phyloP scores from a whole-genome alignment of 345 rosid species.

The Acer saccharum region DNA sequence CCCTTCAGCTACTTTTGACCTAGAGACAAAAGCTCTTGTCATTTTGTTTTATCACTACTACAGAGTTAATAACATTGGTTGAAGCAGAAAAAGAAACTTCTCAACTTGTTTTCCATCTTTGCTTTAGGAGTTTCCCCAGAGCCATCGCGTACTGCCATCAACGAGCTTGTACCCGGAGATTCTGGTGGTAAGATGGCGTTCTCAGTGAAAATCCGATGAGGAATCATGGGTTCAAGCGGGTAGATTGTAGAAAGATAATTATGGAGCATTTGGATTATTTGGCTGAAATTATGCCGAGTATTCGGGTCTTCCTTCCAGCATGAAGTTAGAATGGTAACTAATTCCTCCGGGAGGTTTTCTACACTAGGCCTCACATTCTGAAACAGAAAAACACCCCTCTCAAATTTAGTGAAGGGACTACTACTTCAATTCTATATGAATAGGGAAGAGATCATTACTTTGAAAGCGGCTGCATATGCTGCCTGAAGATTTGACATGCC shows the following conservation, averaged over 20 bases:
- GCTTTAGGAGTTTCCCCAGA: slow-evolving; percentile 72
- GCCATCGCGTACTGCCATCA: slow-evolving; percentile 72
- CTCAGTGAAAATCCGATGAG: slow-evolving; percentile 57
- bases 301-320: slow-evolving; percentile 97
- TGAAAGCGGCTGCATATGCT: slow-evolving; percentile 95
- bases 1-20: slow-evolving; percentile 21
- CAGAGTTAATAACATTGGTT: slow-evolving; percentile 64
- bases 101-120: slow-evolving; percentile 49
- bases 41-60: slow-evolving; percentile 4
- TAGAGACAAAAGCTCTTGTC: not conserved
- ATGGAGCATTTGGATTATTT: slow-evolving; percentile 81
- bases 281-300: slow-evolving; percentile 79
- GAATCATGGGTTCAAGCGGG: slow-evolving; percentile 61
- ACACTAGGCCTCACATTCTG: slow-evolving; percentile 95
- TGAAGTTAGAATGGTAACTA: slow-evolving; percentile 73
- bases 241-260: slow-evolving; percentile 58
- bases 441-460: slow-evolving; percentile 41
- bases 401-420: not conserved
- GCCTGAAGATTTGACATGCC: slow-evolving; percentile 99
- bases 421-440: slow-evolving; percentile 43
- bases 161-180: slow-evolving; percentile 90
- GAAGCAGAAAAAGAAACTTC: slow-evolving; percentile 86
- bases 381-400: slow-evolving; percentile 19
- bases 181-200: slow-evolving; percentile 75
- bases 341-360: slow-evolving; percentile 74